Base-by-base conservation (phyloP, 768 basidiomycete genomes). In the Russula emetica region DNA sequence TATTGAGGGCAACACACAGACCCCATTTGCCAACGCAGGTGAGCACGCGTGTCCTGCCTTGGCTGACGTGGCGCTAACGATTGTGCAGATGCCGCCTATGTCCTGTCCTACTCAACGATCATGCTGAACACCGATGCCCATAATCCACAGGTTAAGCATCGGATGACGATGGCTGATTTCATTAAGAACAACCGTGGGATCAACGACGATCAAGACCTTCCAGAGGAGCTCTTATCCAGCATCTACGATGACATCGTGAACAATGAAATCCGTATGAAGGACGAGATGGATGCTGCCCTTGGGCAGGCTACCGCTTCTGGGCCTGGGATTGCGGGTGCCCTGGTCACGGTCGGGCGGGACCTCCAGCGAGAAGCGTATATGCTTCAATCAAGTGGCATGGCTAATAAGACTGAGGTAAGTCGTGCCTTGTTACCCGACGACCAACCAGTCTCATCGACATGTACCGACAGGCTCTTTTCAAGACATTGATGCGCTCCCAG, bases 181-280 rank as follows among this genome's bases (percentile, higher is more conserved):
- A 74, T 92, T 71, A 92, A 88, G 76, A 99, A 98, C 74, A 98
- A 97, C 72, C 85, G 94, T 34, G 94, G 94, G 16, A 98, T 99
- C 75, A 98, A 99, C 70, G 95, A 98, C 70, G 84, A 84, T 63
- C 80, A 82, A 44, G 88, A 95, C 74, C 83, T 99, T 51, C 92
- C 94, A 0, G 94, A 97, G 70, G 92, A 96, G 24, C 78, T 90
- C 45, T 74, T 98, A 49, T 79, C 78, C 5, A 77, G 76, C 24
- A 90, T 98, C 66, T 99, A 83, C 72, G 94, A 98, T 70, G 92
- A 98, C 49, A 98, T 99, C 68, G 83, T 85, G 61, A 79, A 74
- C 49, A 94, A 97, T 70, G 97, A 99, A 74, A 98, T 99, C 69
- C 83, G 92, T 71, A 98, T 99, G 97, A 98, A 98, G 76, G 97